Evolutionary conservation across 768 basidiomycete genomes (phyloP).

Genomic region (Lentinus brumalis): DNA sequence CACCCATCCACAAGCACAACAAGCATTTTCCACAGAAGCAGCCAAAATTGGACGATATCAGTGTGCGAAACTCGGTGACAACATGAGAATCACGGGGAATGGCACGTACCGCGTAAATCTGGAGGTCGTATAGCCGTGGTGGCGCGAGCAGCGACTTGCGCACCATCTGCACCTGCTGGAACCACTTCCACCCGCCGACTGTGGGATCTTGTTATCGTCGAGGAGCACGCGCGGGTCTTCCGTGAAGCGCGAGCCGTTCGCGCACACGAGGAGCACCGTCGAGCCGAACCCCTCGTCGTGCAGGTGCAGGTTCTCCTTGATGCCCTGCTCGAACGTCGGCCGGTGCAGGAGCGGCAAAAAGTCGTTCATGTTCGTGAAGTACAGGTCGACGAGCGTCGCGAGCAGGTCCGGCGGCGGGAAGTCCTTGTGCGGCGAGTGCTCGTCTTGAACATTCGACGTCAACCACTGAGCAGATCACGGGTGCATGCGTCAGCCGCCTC

Average conservation of each 20-base stretch:
- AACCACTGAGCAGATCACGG: slow-evolving; percentile 25
- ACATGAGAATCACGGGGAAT: background rate
- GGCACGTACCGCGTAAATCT: slow-evolving; percentile 57
- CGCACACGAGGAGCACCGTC: slow-evolving; percentile 53
- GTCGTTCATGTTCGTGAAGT: slow-evolving; percentile 45
- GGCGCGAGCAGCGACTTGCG: slow-evolving; percentile 57
- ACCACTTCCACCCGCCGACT: slow-evolving; percentile 51
- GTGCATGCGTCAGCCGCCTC: background rate
- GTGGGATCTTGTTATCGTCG: slow-evolving; percentile 25
- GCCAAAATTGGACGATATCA: background rate
- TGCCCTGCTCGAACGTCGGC: slow-evolving; percentile 43
- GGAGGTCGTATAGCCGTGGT: slow-evolving; percentile 69
- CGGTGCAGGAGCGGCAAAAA: slow-evolving; percentile 51
- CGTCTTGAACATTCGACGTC: slow-evolving; percentile 27
- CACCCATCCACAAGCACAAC: slow-evolving; percentile 17
- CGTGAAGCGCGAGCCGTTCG: slow-evolving; percentile 50
- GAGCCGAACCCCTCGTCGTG: slow-evolving; percentile 45
- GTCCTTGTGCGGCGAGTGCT: slow-evolving; percentile 27
- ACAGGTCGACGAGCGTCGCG: slow-evolving; percentile 46
- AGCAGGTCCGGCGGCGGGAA: slow-evolving; percentile 43
- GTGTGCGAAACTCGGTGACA: no score
- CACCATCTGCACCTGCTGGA: slow-evolving; percentile 60
- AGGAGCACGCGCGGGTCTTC: slow-evolving; percentile 51
- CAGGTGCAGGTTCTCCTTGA: slow-evolving; percentile 41
- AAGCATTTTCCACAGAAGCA: no score